Evolutionary conservation across 768 basidiomycete genomes (phyloP).

Genomic region (Agaricus subrufescens): DNA sequence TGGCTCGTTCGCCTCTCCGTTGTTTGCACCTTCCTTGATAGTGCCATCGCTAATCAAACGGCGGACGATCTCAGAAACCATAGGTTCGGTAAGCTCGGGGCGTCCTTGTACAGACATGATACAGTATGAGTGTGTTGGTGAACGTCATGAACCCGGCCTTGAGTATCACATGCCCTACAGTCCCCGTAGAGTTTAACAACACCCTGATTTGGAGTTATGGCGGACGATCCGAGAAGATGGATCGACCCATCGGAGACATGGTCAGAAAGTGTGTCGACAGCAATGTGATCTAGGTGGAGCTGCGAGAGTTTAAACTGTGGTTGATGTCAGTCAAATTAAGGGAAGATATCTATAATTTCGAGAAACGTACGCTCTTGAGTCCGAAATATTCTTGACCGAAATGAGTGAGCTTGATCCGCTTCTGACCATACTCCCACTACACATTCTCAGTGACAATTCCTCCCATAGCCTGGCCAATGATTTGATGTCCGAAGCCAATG

Average conservation of each 20-base stretch:
- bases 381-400: not conserved
- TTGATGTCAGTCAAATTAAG: not conserved
- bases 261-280: slow-evolving; percentile 59
- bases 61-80: slow-evolving; percentile 44
- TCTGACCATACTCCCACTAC: not conserved
- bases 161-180: slow-evolving; percentile 22
- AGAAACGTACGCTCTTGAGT: slow-evolving; percentile 24
- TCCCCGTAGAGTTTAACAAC: not conserved
- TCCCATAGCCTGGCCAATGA: slow-evolving; percentile 68
- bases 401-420: not conserved
- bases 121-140: slow-evolving; percentile 52
- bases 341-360: not conserved
- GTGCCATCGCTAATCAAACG: slow-evolving; percentile 22
- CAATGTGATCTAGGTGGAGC: slow-evolving; percentile 14
- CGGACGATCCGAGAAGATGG: slow-evolving; percentile 49
- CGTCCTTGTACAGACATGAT: slow-evolving; percentile 87
- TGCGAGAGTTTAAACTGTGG: slow-evolving; percentile 46
- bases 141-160: not conserved
- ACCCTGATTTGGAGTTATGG: not conserved
- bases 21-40: not conserved
- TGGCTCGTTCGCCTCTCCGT: not conserved
- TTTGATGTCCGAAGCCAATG: slow-evolving; percentile 89
- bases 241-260: slow-evolving; percentile 55
- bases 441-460: slow-evolving; percentile 48
- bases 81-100: slow-evolving; percentile 74